These are phyloP conservation scores for Cerrena zonata DNA, from an alignment of 1,284 basidiomycete genomes.

Conservation along the genomic window DNA sequence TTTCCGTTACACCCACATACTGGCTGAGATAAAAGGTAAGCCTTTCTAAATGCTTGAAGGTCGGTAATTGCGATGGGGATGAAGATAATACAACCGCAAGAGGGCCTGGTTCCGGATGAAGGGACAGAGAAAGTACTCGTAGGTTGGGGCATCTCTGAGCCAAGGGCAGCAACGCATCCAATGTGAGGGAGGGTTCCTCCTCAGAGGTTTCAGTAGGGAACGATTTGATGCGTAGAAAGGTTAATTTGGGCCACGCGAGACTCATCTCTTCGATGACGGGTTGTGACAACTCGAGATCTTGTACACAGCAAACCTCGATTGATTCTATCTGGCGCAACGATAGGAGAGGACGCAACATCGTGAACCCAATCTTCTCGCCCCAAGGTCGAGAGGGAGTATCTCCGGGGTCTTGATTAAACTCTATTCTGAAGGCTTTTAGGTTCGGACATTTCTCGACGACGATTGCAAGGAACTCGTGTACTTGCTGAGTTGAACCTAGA, in stretches of 20 bases:
- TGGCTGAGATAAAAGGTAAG: not conserved
- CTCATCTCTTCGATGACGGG: not conserved
- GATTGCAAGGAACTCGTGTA: not conserved
- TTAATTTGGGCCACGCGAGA: not conserved
- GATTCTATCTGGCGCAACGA: not conserved
- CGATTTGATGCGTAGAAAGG: not conserved
- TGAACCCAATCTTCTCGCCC: not conserved
- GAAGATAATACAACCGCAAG: not conserved
- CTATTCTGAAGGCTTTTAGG: not conserved
- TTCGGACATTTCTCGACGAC: not conserved
- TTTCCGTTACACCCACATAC: not conserved
- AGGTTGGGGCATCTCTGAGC: not conserved
- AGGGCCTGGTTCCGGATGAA: not conserved
- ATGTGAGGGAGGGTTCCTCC: not conserved
- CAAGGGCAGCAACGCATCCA: not conserved
- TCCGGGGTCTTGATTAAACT: not conserved
- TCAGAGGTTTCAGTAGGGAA: not conserved
- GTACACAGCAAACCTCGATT: not conserved
- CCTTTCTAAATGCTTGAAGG: not conserved
- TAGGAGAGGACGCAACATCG: not conserved
- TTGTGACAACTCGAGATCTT: not conserved
- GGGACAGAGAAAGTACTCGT: not conserved
- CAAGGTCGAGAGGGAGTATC: not conserved
- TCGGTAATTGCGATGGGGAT: not conserved
- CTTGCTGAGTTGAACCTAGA: not conserved